Percentiles rank a stretch among this genome's conserved stretches.
phyloP scores from a whole-genome alignment of 2,329 filamentous ascomycete species.

The Exophiala xenobiotica region DNA sequence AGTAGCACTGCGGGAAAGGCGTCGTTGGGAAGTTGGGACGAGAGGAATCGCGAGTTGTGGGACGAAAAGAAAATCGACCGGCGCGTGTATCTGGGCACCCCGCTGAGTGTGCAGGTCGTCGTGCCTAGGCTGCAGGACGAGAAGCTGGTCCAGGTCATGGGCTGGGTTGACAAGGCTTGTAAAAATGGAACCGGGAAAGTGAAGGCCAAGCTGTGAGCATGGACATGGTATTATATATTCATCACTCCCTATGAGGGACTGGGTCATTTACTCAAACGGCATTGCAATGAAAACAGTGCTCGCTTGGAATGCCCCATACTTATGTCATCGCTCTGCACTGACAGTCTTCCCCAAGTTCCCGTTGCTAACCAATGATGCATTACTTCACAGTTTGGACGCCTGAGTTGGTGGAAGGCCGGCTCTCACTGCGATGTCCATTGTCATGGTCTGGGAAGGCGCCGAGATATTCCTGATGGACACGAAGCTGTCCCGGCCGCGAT shows the following conservation, averaged over 20 bases:
- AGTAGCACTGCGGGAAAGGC: no score
- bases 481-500: neutral
- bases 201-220: constrained; percentile 13
- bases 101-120: constrained; percentile 58
- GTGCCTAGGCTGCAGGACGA: constrained; percentile 56
- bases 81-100: constrained; percentile 54
- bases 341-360: no score
- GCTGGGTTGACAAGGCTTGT: constrained; percentile 50
- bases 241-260: no score
- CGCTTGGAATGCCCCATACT: no score
- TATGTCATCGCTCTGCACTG: no score
- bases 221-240: no score
- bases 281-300: no score
- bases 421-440: neutral
- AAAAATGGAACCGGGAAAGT: constrained; percentile 18
- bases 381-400: neutral
- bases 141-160: constrained; percentile 54
- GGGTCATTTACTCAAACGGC: no score
- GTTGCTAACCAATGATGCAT: no score
- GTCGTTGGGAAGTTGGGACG: constrained; percentile 58
- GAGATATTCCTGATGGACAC: neutral
- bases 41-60: constrained; percentile 59
- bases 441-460: neutral
- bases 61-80: constrained; percentile 52
- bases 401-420: neutral